Evolutionary conservation across 768 basidiomycete species (phyloP).

Genomic region (Auricularia cornea): DNA sequence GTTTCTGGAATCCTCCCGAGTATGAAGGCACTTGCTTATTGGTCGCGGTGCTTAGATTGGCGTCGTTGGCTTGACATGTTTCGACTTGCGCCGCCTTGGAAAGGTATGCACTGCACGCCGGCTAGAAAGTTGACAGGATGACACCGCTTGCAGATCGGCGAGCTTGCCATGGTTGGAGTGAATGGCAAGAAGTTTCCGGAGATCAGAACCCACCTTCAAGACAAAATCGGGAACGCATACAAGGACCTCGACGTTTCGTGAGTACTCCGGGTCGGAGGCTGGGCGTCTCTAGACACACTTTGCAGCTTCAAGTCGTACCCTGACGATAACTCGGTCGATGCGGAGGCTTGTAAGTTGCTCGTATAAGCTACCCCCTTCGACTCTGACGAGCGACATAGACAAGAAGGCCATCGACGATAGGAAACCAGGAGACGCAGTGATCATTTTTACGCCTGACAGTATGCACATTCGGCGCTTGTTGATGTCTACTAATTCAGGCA

Average conservation of each 20-base stretch:
- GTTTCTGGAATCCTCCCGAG: slow-evolving; percentile 27
- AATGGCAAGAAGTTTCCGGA: slow-evolving; percentile 83
- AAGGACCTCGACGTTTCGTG: slow-evolving; percentile 81
- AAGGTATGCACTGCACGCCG: slow-evolving; percentile 40
- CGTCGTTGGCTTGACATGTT: slow-evolving; percentile 82
- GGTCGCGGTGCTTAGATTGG: slow-evolving; percentile 38
- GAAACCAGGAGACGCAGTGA: slow-evolving; percentile 76
- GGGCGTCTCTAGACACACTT: neutral
- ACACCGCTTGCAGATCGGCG: slow-evolving; percentile 40
- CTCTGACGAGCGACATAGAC: slow-evolving; percentile 36
- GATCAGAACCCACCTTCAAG: slow-evolving; percentile 68
- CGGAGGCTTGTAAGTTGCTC: slow-evolving; percentile 68
- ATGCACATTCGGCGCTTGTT: slow-evolving; percentile 17
- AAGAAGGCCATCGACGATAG: slow-evolving; percentile 72
- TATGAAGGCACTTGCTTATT: neutral
- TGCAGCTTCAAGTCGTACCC: slow-evolving; percentile 74
- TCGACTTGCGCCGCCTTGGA: slow-evolving; percentile 77
- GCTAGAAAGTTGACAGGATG: neutral
- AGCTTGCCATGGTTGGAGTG: slow-evolving; percentile 82
- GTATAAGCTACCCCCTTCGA: slow-evolving; percentile 2
- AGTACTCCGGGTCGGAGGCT: slow-evolving; percentile 18
- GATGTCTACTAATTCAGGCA: neutral
- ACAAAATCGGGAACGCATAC: slow-evolving; percentile 79
- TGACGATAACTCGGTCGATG: slow-evolving; percentile 54
- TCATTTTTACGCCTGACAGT: slow-evolving; percentile 92